These are phyloP conservation scores for Macadamia integrifolia DNA, from an alignment of 164 flowering plant genomes.

Conservation along the genomic window DNA sequence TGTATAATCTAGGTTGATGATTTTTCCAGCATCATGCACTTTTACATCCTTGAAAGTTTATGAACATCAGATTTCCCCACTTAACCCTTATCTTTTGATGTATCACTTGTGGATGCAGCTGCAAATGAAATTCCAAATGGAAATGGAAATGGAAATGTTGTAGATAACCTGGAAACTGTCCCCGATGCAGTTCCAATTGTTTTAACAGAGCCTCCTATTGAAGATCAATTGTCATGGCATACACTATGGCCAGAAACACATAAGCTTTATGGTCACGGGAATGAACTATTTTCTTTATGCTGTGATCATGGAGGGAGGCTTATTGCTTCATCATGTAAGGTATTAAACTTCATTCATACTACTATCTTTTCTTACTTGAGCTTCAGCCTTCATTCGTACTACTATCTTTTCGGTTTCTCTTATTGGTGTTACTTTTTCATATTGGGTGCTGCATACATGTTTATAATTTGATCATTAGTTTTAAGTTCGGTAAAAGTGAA, in stretches of 20 bases:
- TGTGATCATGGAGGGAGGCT: conserved; percentile 76
- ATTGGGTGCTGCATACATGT: too few species aligned
- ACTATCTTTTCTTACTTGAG: not conserved
- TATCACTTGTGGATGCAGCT: conserved; percentile 40
- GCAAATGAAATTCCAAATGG: conserved; percentile 29
- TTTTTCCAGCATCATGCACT: not conserved
- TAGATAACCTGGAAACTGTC: conserved; percentile 74
- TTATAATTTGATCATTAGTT: too few species aligned
- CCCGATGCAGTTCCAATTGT: conserved; percentile 88
- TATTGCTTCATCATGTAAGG: conserved; percentile 97
- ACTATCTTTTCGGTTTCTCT: too few species aligned
- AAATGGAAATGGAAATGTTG: conserved; percentile 35
- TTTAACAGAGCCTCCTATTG: conserved; percentile 85
- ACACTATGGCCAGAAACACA: conserved; percentile 98
- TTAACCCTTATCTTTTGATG: not conserved
- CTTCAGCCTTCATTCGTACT: too few species aligned
- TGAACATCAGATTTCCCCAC: not conserved
- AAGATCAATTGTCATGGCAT: conserved; percentile 88
- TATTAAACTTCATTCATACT: conserved; percentile 15
- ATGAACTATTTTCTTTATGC: conserved; percentile 88
- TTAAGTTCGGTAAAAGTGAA: too few species aligned
- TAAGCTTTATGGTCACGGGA: conserved; percentile 98
- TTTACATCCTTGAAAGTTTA: not conserved
- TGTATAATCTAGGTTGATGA: too few species aligned
- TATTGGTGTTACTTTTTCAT: too few species aligned